Conservation (phyloP, 169 alveolate species). For the Babesia bovis region DNA sequence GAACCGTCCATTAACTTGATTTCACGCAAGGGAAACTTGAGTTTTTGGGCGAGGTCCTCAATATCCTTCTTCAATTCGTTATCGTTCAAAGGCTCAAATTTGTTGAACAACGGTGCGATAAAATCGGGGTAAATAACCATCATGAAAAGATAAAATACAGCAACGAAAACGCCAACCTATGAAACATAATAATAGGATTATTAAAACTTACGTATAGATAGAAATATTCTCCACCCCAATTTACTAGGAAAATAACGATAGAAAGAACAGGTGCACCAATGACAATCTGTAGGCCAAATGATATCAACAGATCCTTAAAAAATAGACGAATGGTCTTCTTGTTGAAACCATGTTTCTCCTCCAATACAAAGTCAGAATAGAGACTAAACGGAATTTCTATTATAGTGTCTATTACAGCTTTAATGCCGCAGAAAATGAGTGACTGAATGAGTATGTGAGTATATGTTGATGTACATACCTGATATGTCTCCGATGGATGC, state of each 20-base stretch:
- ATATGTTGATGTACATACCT: neutral
- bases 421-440: conserved; percentile 52
- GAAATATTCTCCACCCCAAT: conserved; percentile 90
- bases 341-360: conserved; percentile 88
- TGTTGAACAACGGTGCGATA: conserved; percentile 92
- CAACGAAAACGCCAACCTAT: conserved; percentile 75
- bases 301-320: conserved; percentile 79
- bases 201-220: conserved; percentile 76
- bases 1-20: conserved; percentile 91
- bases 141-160: conserved; percentile 77
- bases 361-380: conserved; percentile 85
- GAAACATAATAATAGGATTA: neutral
- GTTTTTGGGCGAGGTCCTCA: conserved; percentile 71
- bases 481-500: conserved; percentile 20
- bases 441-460: conserved; percentile 31
- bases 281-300: conserved; percentile 66
- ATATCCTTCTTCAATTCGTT: conserved; percentile 83
- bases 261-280: conserved; percentile 76
- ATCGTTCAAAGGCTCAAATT: conserved; percentile 87
- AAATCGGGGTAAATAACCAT: conserved; percentile 85
- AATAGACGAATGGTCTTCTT: conserved; percentile 78
- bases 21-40: conserved; percentile 87
- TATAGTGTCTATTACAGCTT: conserved; percentile 49
- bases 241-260: conserved; percentile 80
- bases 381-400: conserved; percentile 74